phyloP scores from a whole-genome alignment of 1,284 basidiomycete species.

The Rhodofomes roseus region DNA sequence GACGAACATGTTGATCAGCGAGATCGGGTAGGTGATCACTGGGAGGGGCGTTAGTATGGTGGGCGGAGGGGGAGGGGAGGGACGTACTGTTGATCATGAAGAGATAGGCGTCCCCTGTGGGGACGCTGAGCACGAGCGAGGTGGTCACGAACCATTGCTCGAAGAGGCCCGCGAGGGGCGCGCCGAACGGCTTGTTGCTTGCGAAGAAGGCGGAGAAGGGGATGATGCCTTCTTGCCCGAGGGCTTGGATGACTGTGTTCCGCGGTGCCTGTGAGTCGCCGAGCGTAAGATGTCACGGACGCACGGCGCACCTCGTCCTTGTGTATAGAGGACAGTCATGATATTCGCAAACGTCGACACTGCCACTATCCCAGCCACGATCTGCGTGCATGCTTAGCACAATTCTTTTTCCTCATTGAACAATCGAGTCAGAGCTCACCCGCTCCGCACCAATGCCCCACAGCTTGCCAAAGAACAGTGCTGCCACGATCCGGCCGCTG shows the following conservation, averaged over 20 bases:
- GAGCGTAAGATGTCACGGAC: background rate
- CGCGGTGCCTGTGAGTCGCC: background rate
- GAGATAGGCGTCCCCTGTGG: constrained; percentile 64
- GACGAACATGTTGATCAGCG: constrained; percentile 56
- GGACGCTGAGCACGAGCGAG: constrained; percentile 44
- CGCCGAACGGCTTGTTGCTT: constrained; percentile 57
- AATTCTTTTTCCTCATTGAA: background rate
- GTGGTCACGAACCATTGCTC: constrained; percentile 51
- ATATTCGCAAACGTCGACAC: constrained; percentile 62
- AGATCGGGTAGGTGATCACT: constrained; percentile 54
- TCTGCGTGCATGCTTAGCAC: constrained; percentile 31
- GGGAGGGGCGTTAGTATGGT: constrained; percentile 15
- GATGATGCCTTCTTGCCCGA: constrained; percentile 62
- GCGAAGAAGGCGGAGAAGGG: constrained; percentile 58
- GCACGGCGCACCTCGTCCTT: constrained; percentile 49
- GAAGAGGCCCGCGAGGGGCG: constrained; percentile 54
- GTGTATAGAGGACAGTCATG: constrained; percentile 56
- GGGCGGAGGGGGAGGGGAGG: constrained; percentile 18
- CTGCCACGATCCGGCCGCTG: constrained; percentile 61
- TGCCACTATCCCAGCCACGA: constrained; percentile 57
- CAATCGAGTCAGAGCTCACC: constrained; percentile 29
- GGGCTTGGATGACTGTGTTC: constrained; percentile 59
- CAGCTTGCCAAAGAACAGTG: constrained; percentile 65
- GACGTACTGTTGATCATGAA: constrained; percentile 60
- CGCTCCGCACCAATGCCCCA: constrained; percentile 56